Conservation (phyloP, 139 green algal species). For the Chlorella sp. region DNA sequence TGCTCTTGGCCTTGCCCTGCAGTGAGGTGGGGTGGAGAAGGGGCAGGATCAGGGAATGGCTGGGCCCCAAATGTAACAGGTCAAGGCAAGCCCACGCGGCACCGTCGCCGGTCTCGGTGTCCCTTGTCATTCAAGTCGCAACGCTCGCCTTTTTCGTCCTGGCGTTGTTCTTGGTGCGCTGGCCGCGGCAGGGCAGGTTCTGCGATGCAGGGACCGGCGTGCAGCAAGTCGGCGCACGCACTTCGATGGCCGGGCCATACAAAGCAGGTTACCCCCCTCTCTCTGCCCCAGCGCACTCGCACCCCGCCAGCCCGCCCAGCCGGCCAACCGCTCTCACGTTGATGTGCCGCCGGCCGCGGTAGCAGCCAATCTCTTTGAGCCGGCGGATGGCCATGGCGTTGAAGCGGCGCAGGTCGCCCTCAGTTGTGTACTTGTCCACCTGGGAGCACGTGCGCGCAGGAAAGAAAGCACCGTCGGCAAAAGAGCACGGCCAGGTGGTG, state of each 20-base stretch:
- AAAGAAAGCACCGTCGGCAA: no score
- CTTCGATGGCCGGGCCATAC: neutral
- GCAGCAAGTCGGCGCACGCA: neutral
- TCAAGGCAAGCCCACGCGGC: slow-evolving; percentile 6
- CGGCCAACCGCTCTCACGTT: slow-evolving; percentile 53
- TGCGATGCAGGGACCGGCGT: slow-evolving; percentile 23
- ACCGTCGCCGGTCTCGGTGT: no score
- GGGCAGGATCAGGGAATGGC: neutral
- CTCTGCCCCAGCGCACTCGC: neutral
- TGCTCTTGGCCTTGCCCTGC: slow-evolving; percentile 33
- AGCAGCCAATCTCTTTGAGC: slow-evolving; percentile 98
- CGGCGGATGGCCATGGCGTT: slow-evolving; percentile 95
- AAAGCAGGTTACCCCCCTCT: neutral
- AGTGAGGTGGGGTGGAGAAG: neutral
- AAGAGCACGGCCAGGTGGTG: no score
- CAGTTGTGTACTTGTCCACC: slow-evolving; percentile 88
- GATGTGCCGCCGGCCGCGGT: slow-evolving; percentile 92
- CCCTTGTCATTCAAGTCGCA: no score
- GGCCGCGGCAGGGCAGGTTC: slow-evolving; percentile 88
- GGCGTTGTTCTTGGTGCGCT: slow-evolving; percentile 97
- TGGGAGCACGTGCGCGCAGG: no score
- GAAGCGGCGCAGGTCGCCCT: slow-evolving; percentile 91
- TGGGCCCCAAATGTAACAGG: neutral
- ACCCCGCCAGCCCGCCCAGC: neutral
- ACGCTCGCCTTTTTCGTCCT: slow-evolving; percentile 93